Evolutionary conservation across 352 stramenopile genomes (phyloP).

Genomic region (Phytophthora quininea): DNA sequence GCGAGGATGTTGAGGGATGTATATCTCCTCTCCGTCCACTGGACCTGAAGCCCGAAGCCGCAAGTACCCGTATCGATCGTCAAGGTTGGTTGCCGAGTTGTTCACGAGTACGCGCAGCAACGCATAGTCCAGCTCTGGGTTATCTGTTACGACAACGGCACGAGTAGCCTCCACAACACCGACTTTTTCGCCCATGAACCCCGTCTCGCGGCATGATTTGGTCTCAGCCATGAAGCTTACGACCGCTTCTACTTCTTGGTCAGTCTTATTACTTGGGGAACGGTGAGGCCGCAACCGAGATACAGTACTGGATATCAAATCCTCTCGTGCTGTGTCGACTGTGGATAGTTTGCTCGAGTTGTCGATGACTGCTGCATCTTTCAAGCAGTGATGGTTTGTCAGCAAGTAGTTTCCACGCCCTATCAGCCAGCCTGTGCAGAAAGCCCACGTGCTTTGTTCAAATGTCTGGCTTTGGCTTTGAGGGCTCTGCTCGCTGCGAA

Average conservation of each 20-base stretch:
- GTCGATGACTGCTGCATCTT: constrained; percentile 20
- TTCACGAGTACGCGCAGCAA: constrained; percentile 52
- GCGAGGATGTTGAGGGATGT: constrained; percentile 69
- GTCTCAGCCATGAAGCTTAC: constrained; percentile 73
- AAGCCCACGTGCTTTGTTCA: constrained; percentile 32
- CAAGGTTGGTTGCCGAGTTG: constrained; percentile 35
- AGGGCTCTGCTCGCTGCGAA: constrained; percentile 27
- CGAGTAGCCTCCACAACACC: constrained; percentile 53
- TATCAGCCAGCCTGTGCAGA: constrained; percentile 72
- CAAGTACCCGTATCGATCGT: constrained; percentile 57
- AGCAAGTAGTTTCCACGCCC: constrained; percentile 64
- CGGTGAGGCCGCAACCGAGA: constrained; percentile 9
- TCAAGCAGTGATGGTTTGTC: constrained; percentile 76
- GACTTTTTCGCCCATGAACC: constrained; percentile 38
- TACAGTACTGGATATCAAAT: constrained; percentile 38
- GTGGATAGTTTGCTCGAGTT: neutral
- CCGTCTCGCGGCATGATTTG: constrained; percentile 38
- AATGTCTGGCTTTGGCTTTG: neutral
- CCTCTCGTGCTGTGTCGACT: constrained; percentile 10
- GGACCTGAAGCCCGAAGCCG: constrained; percentile 44
- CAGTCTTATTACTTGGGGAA: constrained; percentile 15
- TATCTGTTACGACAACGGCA: constrained; percentile 45
- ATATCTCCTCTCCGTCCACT: constrained; percentile 58
- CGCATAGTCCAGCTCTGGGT: constrained; percentile 59
- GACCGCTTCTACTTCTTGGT: constrained; percentile 22